Evolutionary conservation across 768 basidiomycete genomes (phyloP).

Genomic region (Lactifluus volemus): DNA sequence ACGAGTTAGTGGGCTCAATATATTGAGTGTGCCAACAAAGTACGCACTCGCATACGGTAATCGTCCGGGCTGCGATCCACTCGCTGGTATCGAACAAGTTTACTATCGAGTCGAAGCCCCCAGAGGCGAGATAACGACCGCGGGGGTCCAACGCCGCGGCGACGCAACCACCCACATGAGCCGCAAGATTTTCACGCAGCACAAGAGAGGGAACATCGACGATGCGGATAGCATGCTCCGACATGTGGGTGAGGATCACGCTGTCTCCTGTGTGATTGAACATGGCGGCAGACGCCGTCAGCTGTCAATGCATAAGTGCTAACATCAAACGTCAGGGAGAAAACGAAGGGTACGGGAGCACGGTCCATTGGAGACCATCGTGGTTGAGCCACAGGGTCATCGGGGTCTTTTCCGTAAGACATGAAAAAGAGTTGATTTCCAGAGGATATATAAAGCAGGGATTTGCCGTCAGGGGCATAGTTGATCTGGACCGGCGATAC

Average conservation of each 20-base stretch:
- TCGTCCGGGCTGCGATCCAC: slow-evolving; percentile 72
- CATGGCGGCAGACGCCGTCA: slow-evolving; percentile 55
- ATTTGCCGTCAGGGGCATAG: slow-evolving; percentile 65
- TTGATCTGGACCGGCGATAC: slow-evolving; percentile 54
- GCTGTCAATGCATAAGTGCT: slow-evolving; percentile 24
- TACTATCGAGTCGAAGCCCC: slow-evolving; percentile 75
- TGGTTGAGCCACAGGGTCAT: slow-evolving; percentile 39
- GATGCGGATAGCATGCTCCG: slow-evolving; percentile 57
- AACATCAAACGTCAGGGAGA: not conserved
- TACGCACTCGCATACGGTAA: slow-evolving; percentile 73
- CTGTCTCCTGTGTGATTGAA: slow-evolving; percentile 74
- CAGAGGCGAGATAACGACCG: slow-evolving; percentile 71
- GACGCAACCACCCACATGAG: slow-evolving; percentile 74
- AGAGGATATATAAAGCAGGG: slow-evolving; percentile 53
- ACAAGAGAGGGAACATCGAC: slow-evolving; percentile 59
- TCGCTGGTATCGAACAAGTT: slow-evolving; percentile 73
- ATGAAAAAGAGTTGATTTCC: slow-evolving; percentile 55
- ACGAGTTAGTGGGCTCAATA: not conserved
- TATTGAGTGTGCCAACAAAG: not conserved
- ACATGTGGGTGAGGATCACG: slow-evolving; percentile 54
- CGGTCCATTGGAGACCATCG: slow-evolving; percentile 36
- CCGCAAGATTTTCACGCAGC: slow-evolving; percentile 52
- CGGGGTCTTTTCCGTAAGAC: slow-evolving; percentile 43
- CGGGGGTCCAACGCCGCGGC: slow-evolving; percentile 75
- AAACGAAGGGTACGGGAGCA: not conserved